Conservation (phyloP, 345 rosid genomes). For the Populus davidiana region DNA sequence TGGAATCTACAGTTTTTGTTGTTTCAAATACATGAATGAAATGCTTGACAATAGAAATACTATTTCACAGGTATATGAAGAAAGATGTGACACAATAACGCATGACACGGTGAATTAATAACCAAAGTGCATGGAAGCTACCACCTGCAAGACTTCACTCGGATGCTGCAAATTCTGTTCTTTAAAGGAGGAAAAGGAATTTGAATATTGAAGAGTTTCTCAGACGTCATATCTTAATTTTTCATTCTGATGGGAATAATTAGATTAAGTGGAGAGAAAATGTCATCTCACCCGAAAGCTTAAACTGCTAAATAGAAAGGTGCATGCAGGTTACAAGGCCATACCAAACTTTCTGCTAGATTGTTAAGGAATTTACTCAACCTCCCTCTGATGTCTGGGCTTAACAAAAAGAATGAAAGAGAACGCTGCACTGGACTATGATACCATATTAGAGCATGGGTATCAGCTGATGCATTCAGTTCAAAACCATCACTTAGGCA, state of each 20-base stretch:
- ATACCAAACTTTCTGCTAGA: not conserved
- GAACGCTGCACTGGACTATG: not conserved
- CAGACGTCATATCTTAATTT: not conserved
- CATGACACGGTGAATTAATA: too few relatives aligned
- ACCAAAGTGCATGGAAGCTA: not conserved
- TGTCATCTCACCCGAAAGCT: not conserved
- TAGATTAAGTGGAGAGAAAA: not conserved
- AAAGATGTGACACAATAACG: not conserved
- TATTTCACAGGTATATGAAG: not conserved
- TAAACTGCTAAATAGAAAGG: not conserved
- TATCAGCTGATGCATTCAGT: not conserved
- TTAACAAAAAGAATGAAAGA: not conserved
- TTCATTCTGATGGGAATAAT: not conserved
- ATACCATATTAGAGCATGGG: too few relatives aligned
- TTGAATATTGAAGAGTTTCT: not conserved
- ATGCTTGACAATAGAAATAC: not conserved
- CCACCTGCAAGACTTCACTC: not conserved
- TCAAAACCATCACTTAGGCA: not conserved
- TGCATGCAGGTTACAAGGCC: not conserved
- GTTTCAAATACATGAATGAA: slow-evolving; percentile 5
- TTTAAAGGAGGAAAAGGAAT: not conserved
- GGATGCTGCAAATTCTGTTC: not conserved
- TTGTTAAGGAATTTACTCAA: not conserved
- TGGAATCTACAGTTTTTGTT: slow-evolving; percentile 44
- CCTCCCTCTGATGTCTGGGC: not conserved